Evolutionary conservation across 2,329 filamentous ascomycete species (phyloP).

Genomic region (Neobulgaria alba): DNA sequence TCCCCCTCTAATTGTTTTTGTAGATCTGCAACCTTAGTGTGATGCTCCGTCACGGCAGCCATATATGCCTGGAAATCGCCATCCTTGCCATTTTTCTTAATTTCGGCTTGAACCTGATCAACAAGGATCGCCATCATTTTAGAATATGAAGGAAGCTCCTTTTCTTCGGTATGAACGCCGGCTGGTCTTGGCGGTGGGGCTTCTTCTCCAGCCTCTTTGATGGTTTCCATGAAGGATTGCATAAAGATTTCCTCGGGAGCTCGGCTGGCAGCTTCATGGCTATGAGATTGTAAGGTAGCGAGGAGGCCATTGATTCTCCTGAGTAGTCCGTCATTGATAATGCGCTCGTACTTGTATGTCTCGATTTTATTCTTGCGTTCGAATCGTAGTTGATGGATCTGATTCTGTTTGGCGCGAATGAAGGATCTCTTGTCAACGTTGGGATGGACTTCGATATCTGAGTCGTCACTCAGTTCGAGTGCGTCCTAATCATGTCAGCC

Average conservation of each 20-base stretch:
- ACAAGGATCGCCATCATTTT: slow-evolving; percentile 98
- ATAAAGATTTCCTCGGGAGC: slow-evolving; percentile 80
- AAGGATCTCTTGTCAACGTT: slow-evolving; percentile 99
- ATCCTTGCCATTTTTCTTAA: slow-evolving; percentile 62
- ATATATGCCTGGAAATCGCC: slow-evolving; percentile 69
- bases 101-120: slow-evolving; percentile 75
- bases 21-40: slow-evolving; percentile 66
- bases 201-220: slow-evolving; percentile 63
- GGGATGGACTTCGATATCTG: slow-evolving; percentile 94
- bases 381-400: slow-evolving; percentile 86
- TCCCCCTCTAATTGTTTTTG: slow-evolving; percentile 68
- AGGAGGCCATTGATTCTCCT: slow-evolving; percentile 75
- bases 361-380: slow-evolving; percentile 84
- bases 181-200: slow-evolving; percentile 66
- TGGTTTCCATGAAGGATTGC: slow-evolving; percentile 76
- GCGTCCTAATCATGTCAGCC: slow-evolving; percentile 52
- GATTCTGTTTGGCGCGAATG: slow-evolving; percentile 94
- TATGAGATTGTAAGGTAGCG: slow-evolving; percentile 64
- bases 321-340: slow-evolving; percentile 86
- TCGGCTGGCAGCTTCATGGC: slow-evolving; percentile 53
- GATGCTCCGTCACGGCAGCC: slow-evolving; percentile 67
- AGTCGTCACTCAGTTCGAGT: slow-evolving; percentile 95
- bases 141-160: slow-evolving; percentile 71
- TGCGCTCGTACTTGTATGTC: slow-evolving; percentile 83
- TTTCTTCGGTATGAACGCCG: slow-evolving; percentile 68